phyloP scores from a whole-genome alignment of 2,329 filamentous ascomycete genomes.

The Arthrobotrys iridis region DNA sequence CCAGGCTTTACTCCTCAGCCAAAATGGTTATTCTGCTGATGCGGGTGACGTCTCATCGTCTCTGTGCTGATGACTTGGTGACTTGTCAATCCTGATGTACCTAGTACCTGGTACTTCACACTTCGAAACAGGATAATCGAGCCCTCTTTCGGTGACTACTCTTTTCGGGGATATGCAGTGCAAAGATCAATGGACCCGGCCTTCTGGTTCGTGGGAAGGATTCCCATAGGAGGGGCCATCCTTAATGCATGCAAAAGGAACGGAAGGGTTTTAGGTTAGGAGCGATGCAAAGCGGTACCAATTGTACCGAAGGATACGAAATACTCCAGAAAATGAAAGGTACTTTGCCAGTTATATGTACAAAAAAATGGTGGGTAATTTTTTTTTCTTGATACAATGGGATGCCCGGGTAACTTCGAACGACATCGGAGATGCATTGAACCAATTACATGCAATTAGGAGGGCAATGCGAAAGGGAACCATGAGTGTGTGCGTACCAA shows the following conservation, averaged over 20 bases:
- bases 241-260: constrained; percentile 19
- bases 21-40: constrained; percentile 13
- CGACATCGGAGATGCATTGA: constrained; percentile 2
- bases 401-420: background rate
- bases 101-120: background rate
- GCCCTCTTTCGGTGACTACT: constrained; percentile 11
- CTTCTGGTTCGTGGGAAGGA: constrained; percentile 52
- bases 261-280: constrained; percentile 19
- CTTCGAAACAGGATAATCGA: constrained; percentile 16
- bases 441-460: constrained; percentile 27
- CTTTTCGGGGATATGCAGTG: constrained; percentile 36
- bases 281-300: constrained; percentile 12
- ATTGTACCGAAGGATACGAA: constrained; percentile 16
- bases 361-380: constrained; percentile 9
- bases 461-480: constrained; percentile 6
- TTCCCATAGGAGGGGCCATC: constrained; percentile 47
- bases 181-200: constrained; percentile 46
- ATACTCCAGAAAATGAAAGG: background rate
- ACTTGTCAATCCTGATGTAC: constrained; percentile 21
- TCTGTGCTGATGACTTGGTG: background rate
- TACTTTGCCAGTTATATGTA: constrained; percentile 36
- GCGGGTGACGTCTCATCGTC: background rate
- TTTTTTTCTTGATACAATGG: background rate
- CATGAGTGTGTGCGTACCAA: constrained; percentile 12
- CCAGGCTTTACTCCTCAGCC: constrained; percentile 5